Evolutionary conservation across 768 basidiomycete species (phyloP).

Genomic region (Mycena polygramma): DNA sequence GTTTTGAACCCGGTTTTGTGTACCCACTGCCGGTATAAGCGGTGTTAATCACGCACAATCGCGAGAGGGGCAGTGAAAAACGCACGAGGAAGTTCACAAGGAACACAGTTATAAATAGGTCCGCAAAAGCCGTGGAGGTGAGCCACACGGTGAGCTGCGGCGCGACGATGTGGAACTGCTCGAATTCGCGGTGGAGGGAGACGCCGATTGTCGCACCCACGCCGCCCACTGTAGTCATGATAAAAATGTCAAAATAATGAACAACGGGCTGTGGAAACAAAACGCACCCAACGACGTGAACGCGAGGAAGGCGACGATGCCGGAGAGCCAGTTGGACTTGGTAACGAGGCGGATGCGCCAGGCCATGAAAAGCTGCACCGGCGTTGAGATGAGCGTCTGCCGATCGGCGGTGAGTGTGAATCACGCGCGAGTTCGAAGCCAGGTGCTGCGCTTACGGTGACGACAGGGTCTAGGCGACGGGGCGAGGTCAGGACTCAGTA

Average conservation of each 20-base stretch:
- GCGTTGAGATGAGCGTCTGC: slow-evolving; percentile 33
- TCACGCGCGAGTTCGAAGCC: neutral
- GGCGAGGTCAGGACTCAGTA: neutral
- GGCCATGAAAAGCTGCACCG: slow-evolving; percentile 35
- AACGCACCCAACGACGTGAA: slow-evolving; percentile 28
- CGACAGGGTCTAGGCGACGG: slow-evolving; percentile 24
- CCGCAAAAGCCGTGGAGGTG: slow-evolving; percentile 32
- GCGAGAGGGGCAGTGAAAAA: neutral
- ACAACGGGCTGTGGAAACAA: too few species aligned
- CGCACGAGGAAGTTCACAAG: slow-evolving; percentile 35
- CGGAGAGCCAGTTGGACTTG: slow-evolving; percentile 21
- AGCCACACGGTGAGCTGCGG: slow-evolving; percentile 31
- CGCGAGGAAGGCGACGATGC: slow-evolving; percentile 23
- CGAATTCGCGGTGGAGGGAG: neutral
- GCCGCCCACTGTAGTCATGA: slow-evolving; percentile 14
- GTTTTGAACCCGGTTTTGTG: slow-evolving; percentile 36
- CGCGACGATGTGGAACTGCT: neutral
- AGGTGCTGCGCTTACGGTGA: slow-evolving; percentile 31
- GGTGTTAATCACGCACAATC: too few species aligned
- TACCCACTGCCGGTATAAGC: slow-evolving; percentile 17
- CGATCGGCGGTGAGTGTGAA: neutral
- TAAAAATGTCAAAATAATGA: neutral
- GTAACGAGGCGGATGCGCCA: slow-evolving; percentile 35
- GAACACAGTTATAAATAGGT: slow-evolving; percentile 36
- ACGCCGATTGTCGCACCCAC: slow-evolving; percentile 13